Evolutionary conservation across 768 basidiomycete species (phyloP).

Genomic region (Sistotremastrum suecicum): DNA sequence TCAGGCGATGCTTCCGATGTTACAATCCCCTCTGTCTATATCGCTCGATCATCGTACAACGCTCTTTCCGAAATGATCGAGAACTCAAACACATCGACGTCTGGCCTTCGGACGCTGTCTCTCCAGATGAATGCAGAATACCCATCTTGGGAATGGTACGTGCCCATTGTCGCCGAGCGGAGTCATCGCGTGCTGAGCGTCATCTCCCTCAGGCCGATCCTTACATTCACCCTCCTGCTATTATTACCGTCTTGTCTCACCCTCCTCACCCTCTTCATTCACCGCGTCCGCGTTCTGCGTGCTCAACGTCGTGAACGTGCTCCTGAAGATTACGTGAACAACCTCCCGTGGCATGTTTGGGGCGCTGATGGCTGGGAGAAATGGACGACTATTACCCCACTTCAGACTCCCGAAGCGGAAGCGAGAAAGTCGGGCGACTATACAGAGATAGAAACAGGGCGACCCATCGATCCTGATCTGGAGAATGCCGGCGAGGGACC

Average conservation of each 20-base stretch:
- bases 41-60: conserved; percentile 70
- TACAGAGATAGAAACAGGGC: too few species aligned
- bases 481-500: not conserved
- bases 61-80: conserved; percentile 55
- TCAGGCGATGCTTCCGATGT: conserved; percentile 79
- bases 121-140: conserved; percentile 66
- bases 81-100: conserved; percentile 65
- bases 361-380: conserved; percentile 73
- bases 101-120: conserved; percentile 61
- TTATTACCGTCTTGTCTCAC: conserved; percentile 84
- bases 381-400: conserved; percentile 12
- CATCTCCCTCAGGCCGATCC: conserved; percentile 43
- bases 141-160: conserved; percentile 87
- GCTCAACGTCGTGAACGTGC: conserved; percentile 76
- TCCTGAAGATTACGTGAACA: conserved; percentile 64
- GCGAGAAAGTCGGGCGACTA: conserved; percentile 1
- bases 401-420: conserved; percentile 5
- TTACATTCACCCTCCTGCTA: conserved; percentile 78
- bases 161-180: conserved; percentile 30
- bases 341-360: conserved; percentile 75
- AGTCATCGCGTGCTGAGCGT: conserved; percentile 4
- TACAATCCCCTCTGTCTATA: conserved; percentile 73
- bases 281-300: conserved; percentile 72
- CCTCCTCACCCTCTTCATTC: conserved; percentile 77
- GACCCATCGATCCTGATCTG: conserved; percentile 4